phyloP scores from a whole-genome alignment of 768 basidiomycete genomes.

The Serpula lacrymans region DNA sequence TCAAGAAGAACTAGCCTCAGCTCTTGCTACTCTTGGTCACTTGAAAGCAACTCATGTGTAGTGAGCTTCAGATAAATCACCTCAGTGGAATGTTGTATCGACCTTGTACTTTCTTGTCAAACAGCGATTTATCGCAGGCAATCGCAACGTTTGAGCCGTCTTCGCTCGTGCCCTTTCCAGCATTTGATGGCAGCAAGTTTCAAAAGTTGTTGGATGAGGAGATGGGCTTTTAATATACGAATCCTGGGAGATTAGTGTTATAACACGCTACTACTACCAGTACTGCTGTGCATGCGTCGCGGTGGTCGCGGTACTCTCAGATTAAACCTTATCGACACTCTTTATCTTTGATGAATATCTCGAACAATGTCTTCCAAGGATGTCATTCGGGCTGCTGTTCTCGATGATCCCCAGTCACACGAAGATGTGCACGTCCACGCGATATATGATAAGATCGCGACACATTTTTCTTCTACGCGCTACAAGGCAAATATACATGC shows the following conservation, averaged over 20 bases:
- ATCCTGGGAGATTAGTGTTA: too few relatives aligned
- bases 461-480: slow-evolving; percentile 84
- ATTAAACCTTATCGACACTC: slow-evolving; percentile 12
- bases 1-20: slow-evolving; percentile 82
- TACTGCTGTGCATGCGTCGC: too few relatives aligned
- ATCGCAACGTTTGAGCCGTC: slow-evolving; percentile 48
- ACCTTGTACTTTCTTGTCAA: not conserved
- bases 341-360: slow-evolving; percentile 4
- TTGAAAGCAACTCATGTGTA: slow-evolving; percentile 51
- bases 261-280: too few relatives aligned
- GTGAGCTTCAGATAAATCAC: slow-evolving; percentile 39
- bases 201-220: slow-evolving; percentile 66
- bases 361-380: slow-evolving; percentile 26
- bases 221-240: slow-evolving; percentile 72
- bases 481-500: too few relatives aligned
- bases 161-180: slow-evolving; percentile 56
- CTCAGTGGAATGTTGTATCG: not conserved
- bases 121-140: slow-evolving; percentile 51
- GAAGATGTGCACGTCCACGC: slow-evolving; percentile 77
- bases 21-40: slow-evolving; percentile 56
- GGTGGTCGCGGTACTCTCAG: too few relatives aligned
- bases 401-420: slow-evolving; percentile 53
- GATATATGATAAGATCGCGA: slow-evolving; percentile 82
- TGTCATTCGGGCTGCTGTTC: slow-evolving; percentile 40
- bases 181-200: slow-evolving; percentile 67